Conservation (phyloP, 768 basidiomycete species). For the Tulasnella sp. region DNA sequence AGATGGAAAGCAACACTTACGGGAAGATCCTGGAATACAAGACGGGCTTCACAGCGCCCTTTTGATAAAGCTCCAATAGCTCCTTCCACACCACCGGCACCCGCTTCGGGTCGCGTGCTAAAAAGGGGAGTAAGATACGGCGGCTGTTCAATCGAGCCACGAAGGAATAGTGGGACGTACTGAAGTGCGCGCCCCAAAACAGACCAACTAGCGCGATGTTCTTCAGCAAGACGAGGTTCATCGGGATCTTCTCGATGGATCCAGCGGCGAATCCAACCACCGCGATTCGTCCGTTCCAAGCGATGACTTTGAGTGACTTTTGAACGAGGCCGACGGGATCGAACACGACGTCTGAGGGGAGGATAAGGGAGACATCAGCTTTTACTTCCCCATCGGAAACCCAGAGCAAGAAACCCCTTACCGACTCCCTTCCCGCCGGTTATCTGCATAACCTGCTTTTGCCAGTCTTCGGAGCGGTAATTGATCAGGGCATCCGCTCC, state of each 20-base stretch:
- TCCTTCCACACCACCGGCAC: slow-evolving; percentile 72
- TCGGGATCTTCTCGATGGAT: slow-evolving; percentile 84
- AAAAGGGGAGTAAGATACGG: not conserved
- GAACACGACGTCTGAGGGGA: slow-evolving; percentile 65
- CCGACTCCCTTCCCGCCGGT: slow-evolving; percentile 83
- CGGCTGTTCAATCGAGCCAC: not conserved
- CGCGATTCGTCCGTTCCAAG: slow-evolving; percentile 89
- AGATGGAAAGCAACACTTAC: slow-evolving; percentile 15
- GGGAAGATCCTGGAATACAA: slow-evolving; percentile 68
- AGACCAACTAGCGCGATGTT: slow-evolving; percentile 83
- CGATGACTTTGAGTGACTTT: slow-evolving; percentile 91
- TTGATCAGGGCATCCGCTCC: slow-evolving; percentile 82
- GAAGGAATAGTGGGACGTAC: slow-evolving; percentile 48
- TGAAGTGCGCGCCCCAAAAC: slow-evolving; percentile 80
- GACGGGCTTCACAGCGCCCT: slow-evolving; percentile 67
- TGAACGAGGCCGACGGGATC: slow-evolving; percentile 84
- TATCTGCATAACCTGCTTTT: slow-evolving; percentile 82
- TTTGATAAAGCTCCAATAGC: slow-evolving; percentile 68
- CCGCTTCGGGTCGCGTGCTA: slow-evolving; percentile 67
- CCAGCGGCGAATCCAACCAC: slow-evolving; percentile 95
- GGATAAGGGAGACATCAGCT: slow-evolving; percentile 8
- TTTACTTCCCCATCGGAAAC: not conserved
- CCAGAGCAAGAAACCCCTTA: slow-evolving; percentile 36
- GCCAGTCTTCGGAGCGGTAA: slow-evolving; percentile 80
- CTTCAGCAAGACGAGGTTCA: slow-evolving; percentile 76